These are phyloP conservation scores for Lignosus rhinocerotis DNA, from an alignment of 1,284 basidiomycete species.

Conservation along the genomic window DNA sequence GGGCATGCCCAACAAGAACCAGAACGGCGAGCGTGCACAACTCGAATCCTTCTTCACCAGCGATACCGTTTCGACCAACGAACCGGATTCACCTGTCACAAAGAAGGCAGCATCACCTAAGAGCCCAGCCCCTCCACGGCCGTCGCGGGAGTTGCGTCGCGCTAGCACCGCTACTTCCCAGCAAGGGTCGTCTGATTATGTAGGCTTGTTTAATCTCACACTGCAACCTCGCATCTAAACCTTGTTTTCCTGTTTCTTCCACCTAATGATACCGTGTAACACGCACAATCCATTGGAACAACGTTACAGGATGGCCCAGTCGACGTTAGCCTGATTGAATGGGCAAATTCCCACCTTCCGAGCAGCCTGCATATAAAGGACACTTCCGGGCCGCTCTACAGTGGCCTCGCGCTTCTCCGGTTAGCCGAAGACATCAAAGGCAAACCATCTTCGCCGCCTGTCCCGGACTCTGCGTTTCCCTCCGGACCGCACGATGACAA, in stretches of 20 bases:
- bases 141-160: conserved; percentile 60
- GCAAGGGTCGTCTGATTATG: conserved; percentile 31
- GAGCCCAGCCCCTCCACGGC: conserved; percentile 52
- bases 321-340: conserved; percentile 67
- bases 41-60: conserved; percentile 59
- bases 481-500: conserved; percentile 66
- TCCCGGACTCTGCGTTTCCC: conserved; percentile 82
- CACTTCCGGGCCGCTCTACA: conserved; percentile 48
- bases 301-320: conserved; percentile 31
- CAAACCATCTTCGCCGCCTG: conserved; percentile 61
- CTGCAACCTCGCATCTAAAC: conserved; percentile 20
- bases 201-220: conserved; percentile 34
- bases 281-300: conserved; percentile 13
- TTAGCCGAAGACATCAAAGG: conserved; percentile 78
- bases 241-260: conserved; percentile 15
- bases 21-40: conserved; percentile 42
- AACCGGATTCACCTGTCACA: conserved; percentile 22
- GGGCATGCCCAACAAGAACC: conserved; percentile 51
- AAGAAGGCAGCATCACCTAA: conserved; percentile 22
- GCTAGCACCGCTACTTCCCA: conserved; percentile 33
- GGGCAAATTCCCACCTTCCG: conserved; percentile 86
- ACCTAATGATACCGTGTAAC: conserved; percentile 8
- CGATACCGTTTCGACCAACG: conserved; percentile 34
- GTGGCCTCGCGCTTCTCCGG: conserved; percentile 74
- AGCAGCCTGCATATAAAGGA: conserved; percentile 63